Conservation (phyloP, 2,329 filamentous ascomycete genomes). For the Beauveria scarabaeidicola region DNA sequence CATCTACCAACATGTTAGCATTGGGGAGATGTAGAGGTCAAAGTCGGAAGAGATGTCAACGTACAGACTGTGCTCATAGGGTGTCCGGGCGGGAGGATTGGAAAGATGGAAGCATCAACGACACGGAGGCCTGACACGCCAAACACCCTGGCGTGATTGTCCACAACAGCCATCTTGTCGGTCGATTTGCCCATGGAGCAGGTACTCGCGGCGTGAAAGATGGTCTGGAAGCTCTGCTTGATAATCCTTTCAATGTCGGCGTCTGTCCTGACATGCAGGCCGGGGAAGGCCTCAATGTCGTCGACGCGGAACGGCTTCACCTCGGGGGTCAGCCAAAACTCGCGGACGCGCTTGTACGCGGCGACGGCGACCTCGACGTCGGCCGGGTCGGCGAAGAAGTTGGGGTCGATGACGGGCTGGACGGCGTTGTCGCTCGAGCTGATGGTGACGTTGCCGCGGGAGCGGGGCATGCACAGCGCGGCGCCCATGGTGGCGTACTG, state of each 20-base stretch:
- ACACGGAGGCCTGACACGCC: not conserved
- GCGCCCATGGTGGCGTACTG: constrained; percentile 22
- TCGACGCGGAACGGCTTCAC: constrained; percentile 11
- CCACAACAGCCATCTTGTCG: not conserved
- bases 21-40: not conserved
- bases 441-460: constrained; percentile 34
- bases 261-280: not conserved
- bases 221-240: constrained; percentile 3
- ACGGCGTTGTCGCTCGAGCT: constrained; percentile 21
- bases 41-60: not conserved
- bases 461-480: constrained; percentile 21
- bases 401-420: constrained; percentile 33
- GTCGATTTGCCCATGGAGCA: not conserved
- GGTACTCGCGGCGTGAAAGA: not conserved
- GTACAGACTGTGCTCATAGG: not conserved
- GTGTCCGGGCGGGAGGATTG: not conserved
- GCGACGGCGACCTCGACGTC: constrained; percentile 37
- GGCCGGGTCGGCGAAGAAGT: constrained; percentile 33
- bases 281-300: constrained; percentile 10
- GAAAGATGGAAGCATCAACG: not conserved
- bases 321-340: constrained; percentile 20
- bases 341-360: constrained; percentile 30
- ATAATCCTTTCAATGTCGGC: constrained; percentile 11
- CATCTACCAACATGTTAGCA: not conserved
- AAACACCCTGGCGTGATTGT: not conserved